Base-by-base conservation (phyloP, 805 yeast genomes). In the Jamesozyma hellenica region DNA sequence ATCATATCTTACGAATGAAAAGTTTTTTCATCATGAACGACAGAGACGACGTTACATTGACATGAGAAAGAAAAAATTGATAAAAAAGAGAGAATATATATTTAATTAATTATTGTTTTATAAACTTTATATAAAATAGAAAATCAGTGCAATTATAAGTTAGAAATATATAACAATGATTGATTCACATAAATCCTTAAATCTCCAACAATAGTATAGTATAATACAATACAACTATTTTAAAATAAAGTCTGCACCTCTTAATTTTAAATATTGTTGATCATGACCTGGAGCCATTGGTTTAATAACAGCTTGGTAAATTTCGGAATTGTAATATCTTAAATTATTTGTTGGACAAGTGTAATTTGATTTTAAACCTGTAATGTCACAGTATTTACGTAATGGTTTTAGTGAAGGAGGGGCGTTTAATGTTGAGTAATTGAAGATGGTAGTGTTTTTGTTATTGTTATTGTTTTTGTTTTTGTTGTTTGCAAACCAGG, bases 241-340 rank as follows among this genome's bases (percentile, higher is more conserved):
- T 57, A 88, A 67, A 8, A 90, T 75, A 14, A 88, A 86, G 56
- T 90, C 83, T 30, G 95, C 97, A 39, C 83, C 85, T 50, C 97
- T 71, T 44, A 90, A 66, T 47, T 82, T 82, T 54, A 90, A 67
- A 57, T 87, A 90, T 60, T 87, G 94, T 63, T 90, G 97, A 61
- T 90, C 96, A 23, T 82, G 82, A 18, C 96, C 95, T 3, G 94
- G 84, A 1, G 87, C 80, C 77, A 90, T 75, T 46, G 76, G 75
- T 56, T 77, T 76, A 38, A 74, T 67, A 28, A 85, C 81, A 28
- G 81, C 68, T 35, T 79, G 83, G 58, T 76, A 88, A 25, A 90
- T 79, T 60, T 90, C 96, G 38, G 77, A 77, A 56, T 90, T 81
- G 60, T 83, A 77, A 58, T 77, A 90, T 41, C 95, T 67, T 38